Base-by-base conservation (phyloP, 2,329 filamentous ascomycete species). In the Talaromyces sp. region DNA sequence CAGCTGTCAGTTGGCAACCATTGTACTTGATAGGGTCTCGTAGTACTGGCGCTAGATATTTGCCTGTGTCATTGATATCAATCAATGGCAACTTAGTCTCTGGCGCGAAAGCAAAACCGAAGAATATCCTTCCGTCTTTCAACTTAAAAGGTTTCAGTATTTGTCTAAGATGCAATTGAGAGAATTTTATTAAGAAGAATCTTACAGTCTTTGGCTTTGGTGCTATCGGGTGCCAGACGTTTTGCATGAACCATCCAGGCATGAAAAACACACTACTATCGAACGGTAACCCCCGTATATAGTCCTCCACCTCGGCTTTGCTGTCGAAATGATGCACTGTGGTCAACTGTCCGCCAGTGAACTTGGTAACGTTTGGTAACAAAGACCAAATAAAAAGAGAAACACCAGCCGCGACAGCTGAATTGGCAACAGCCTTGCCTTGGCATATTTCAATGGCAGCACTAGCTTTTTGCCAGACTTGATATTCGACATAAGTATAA, bases 241-340 rank as follows among this genome's bases (percentile, higher is more conserved):
- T 85, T 66, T 78, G 69, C 82, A 85, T 85, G 67, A 85, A 88
- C 60, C 75, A 76, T 0, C 77, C 84, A 0, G 83, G 79, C 19
- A 79, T 70, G 67, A 83, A 80, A 68, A 85, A 86, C 6, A 33
- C 52, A 0, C 83, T 80, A 15, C 75, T 77, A 0, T 79, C 78
- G 4, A 87, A 70, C 0, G 77, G 78, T 5, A 81, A 71, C 0
- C 66, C 58, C 17, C 81, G 78, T 56, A 85, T 80, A 68, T 87
- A 84, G 22, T 75, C 67, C 65, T 85, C 83, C 0, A 84, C 78
- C 15, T 79, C 72, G 19, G 83, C 84, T 69, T 87, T 87, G 70
- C 71, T 74, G 71, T 87, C 84, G 63, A 87, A 87, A 66, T 84
- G 81, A 64, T 77, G 63, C 3, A 76, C 73, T 19, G 60, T 68